These are phyloP conservation scores for Lenzites betulinus DNA, from an alignment of 768 basidiomycete species.

Conservation along the genomic window DNA sequence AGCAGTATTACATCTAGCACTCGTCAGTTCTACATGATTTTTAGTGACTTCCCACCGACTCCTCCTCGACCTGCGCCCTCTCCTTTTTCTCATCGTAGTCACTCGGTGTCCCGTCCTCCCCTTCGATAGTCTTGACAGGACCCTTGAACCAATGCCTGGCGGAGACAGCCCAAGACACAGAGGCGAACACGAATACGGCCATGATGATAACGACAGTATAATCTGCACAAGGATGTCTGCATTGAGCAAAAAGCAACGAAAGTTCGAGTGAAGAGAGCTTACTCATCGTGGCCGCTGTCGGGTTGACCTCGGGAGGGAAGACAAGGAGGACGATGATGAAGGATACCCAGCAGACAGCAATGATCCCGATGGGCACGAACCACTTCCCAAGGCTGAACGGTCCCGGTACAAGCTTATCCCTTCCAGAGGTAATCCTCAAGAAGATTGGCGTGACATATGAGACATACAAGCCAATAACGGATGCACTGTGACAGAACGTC, in stretches of 20 bases:
- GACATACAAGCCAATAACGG: slow-evolving; percentile 72
- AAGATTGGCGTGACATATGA: slow-evolving; percentile 71
- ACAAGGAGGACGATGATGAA: slow-evolving; percentile 62
- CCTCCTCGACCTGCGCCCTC: slow-evolving; percentile 1
- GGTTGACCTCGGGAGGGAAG: slow-evolving; percentile 49
- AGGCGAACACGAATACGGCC: slow-evolving; percentile 65
- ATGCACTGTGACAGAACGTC: slow-evolving; percentile 44
- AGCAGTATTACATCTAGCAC: not conserved
- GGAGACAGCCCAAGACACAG: slow-evolving; percentile 63
- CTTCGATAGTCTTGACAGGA: slow-evolving; percentile 51
- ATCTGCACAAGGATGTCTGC: slow-evolving; percentile 43
- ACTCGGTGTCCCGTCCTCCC: not conserved
- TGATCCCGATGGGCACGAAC: slow-evolving; percentile 57
- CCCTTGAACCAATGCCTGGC: slow-evolving; percentile 74
- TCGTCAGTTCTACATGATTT: not conserved
- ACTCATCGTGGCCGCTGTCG: slow-evolving; percentile 57
- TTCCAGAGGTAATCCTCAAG: slow-evolving; percentile 69
- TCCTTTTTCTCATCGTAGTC: slow-evolving; percentile 17
- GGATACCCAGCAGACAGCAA: slow-evolving; percentile 67
- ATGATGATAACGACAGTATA: slow-evolving; percentile 69
- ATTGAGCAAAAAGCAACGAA: not conserved
- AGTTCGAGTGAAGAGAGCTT: slow-evolving; percentile 26
- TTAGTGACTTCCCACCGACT: slow-evolving; percentile 3
- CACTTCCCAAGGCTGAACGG: slow-evolving; percentile 62
- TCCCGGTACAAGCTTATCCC: slow-evolving; percentile 57